A percentile compares a stretch with the other conserved stretches of the same genome.
phyloP scores from a whole-genome alignment of 2,329 filamentous ascomycete genomes.

The Pyricularia pennisetigena region DNA sequence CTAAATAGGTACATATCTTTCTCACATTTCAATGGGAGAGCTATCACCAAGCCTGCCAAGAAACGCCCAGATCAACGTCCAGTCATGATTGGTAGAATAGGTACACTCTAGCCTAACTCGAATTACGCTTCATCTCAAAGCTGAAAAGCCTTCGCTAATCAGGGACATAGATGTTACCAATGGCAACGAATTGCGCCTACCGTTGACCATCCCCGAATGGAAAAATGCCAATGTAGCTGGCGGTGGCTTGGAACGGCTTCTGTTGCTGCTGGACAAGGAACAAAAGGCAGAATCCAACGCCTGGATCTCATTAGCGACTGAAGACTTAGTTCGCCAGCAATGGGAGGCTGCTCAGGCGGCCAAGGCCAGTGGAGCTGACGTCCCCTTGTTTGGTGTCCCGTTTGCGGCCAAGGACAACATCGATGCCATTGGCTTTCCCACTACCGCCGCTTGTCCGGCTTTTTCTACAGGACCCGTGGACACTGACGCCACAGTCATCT shows the following conservation, averaged over 20 bases:
- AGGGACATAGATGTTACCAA: background rate
- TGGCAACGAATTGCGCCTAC: background rate
- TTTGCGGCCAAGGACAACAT: constrained; percentile 49
- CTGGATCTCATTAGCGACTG: background rate
- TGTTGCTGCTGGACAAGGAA: background rate
- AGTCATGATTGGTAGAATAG: background rate
- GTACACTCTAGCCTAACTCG: background rate
- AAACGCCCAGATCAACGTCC: background rate
- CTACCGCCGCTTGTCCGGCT: constrained; percentile 38
- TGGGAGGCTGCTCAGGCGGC: background rate
- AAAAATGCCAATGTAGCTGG: background rate
- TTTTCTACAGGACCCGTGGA: background rate
- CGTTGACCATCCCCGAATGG: background rate
- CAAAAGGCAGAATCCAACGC: background rate
- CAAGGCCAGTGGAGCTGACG: background rate
- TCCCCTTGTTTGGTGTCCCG: constrained; percentile 41
- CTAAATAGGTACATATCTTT: background rate
- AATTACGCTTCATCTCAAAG: background rate
- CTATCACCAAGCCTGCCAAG: background rate
- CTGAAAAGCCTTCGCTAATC: background rate
- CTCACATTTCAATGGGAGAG: background rate
- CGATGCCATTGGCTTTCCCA: constrained; percentile 37
- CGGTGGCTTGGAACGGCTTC: background rate
- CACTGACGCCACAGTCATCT: constrained; percentile 21
- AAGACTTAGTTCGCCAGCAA: background rate